Evolutionary conservation across 495 filamentous ascomycete species (phyloP), one percentile per base, ranked within the genome.

Genomic region (Haplographium delicatum): DNA sequence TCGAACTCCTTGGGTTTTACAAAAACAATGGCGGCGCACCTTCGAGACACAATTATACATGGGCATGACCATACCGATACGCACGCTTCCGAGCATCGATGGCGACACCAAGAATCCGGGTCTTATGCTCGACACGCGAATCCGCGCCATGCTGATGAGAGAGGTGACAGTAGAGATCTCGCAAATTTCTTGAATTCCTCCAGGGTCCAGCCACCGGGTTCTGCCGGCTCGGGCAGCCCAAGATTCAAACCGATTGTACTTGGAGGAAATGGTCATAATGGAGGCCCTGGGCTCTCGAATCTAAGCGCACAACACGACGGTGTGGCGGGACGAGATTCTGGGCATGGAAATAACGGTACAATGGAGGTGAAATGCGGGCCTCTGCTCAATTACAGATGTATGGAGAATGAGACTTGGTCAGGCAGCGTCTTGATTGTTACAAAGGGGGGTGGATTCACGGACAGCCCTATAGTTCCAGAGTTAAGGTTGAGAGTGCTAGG

Each of bases 401-500:
- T 90, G 86, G 82, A 83, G 65, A 75, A 77, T 34, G 71, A 69
- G 43, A 59, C 63, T n/a, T 96, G 89, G 90, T 74, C 85, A 59
- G 89, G 90, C 24, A 93, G 86, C 62, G 85, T 95, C 11, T 68
- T 95, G 61, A 70, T 95, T 43, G 87, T 95, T 31, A 85, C 81
- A 28, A 80, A 74, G 35, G 83, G 86, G 1, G 81, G 82, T 1
- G 75, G 72, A 10, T 72, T 73, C 56, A 65, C 60, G 5, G 55
- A 51, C 11, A 65, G 72, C 41, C 79, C 77, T 19, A 65, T 68
- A 44, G 63, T 84, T 25, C 64, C 59, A n/a, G 51, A 53, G 10
- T 33, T 62, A 23, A 28, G 9, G 20, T 50, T 48, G 35, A 58
- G 28, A 16, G 39, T 44, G 9, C 33, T 47, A 1, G 46, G 45